Evolutionary conservation across 2,329 filamentous ascomycete species (phyloP).

Genomic region (Hypoxylon sp.): DNA sequence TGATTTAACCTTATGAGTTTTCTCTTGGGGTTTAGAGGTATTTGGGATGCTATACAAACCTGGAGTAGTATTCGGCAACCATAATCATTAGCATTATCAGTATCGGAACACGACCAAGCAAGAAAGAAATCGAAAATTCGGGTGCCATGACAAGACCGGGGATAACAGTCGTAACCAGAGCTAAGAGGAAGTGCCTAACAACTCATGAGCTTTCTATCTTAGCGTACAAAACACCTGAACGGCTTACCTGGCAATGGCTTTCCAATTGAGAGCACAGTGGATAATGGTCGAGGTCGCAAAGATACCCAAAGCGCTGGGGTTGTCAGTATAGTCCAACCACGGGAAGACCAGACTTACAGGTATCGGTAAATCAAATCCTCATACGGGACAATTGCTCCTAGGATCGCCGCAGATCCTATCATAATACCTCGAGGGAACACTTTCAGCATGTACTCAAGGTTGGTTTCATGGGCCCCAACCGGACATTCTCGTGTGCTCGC

Average conservation of each 20-base stretch:
- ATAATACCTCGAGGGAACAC: conserved; percentile 37
- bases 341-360: conserved; percentile 28
- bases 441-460: not conserved
- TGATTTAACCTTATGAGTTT: no score
- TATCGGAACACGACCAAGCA: conserved; percentile 16
- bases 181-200: conserved; percentile 18
- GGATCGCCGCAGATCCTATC: conserved; percentile 35
- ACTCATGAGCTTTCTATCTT: conserved; percentile 13
- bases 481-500: not conserved
- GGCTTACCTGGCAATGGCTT: conserved; percentile 27
- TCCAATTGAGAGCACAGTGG: conserved; percentile 29
- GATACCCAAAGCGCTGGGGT: conserved; percentile 26
- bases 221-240: not conserved
- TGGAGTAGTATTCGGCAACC: conserved; percentile 23
- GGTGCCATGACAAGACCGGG: conserved; percentile 10
- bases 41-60: conserved; percentile 18
- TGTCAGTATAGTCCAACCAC: conserved; percentile 21
- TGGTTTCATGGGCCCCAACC: not conserved
- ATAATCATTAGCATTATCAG: conserved; percentile 20
- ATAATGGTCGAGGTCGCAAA: conserved; percentile 29
- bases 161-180: conserved; percentile 7
- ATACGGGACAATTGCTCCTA: conserved; percentile 19
- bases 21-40: not conserved
- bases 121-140: conserved; percentile 9
- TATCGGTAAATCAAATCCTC: conserved; percentile 28